Evolutionary conservation across 2,329 filamentous ascomycete species (phyloP).

Genomic region (Cladosporium velox): DNA sequence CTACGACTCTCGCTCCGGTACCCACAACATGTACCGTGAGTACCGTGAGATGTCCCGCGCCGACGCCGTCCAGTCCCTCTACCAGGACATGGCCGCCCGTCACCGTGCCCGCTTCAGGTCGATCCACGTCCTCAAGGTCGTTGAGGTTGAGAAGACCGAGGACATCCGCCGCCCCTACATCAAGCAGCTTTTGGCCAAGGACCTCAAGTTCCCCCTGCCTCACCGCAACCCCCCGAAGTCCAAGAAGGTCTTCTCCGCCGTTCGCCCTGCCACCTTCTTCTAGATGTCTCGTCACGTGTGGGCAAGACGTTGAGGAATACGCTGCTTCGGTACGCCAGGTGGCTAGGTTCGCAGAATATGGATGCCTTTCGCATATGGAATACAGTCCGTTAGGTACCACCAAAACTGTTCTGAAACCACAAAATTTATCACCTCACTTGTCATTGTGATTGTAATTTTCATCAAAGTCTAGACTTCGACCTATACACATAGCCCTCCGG

Average conservation of each 20-base stretch:
- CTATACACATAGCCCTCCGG: slow-evolving; percentile 12
- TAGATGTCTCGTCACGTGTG: slow-evolving; percentile 49
- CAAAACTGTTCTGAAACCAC: slow-evolving; percentile 17
- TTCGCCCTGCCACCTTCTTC: slow-evolving; percentile 96
- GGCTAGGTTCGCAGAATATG: slow-evolving; percentile 17
- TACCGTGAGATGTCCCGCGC: slow-evolving; percentile 98
- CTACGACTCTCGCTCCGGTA: slow-evolving; percentile 99
- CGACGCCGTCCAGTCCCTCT: slow-evolving; percentile 93
- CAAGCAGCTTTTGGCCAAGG: slow-evolving; percentile 94
- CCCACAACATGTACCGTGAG: slow-evolving; percentile 99
- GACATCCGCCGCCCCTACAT: slow-evolving; percentile 99
- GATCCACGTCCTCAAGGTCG: slow-evolving; percentile 98
- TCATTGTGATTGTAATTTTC: neutral
- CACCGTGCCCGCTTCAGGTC: slow-evolving; percentile 98
- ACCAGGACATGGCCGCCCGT: slow-evolving; percentile 99
- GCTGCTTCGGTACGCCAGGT: slow-evolving; percentile 20
- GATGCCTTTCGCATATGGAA: slow-evolving; percentile 19
- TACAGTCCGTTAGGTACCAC: slow-evolving; percentile 20
- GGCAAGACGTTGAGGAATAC: slow-evolving; percentile 2
- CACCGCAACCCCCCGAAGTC: slow-evolving; percentile 87
- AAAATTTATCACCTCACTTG: neutral
- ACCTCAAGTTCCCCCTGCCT: slow-evolving; percentile 96
- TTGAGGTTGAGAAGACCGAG: slow-evolving; percentile 92
- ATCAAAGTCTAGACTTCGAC: slow-evolving; percentile 9
- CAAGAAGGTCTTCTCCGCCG: slow-evolving; percentile 91